Percentiles rank a stretch among this genome's conserved stretches.
Conservation (phyloP, 2,329 filamentous ascomycete genomes). For the Alternaria alternata region DNA sequence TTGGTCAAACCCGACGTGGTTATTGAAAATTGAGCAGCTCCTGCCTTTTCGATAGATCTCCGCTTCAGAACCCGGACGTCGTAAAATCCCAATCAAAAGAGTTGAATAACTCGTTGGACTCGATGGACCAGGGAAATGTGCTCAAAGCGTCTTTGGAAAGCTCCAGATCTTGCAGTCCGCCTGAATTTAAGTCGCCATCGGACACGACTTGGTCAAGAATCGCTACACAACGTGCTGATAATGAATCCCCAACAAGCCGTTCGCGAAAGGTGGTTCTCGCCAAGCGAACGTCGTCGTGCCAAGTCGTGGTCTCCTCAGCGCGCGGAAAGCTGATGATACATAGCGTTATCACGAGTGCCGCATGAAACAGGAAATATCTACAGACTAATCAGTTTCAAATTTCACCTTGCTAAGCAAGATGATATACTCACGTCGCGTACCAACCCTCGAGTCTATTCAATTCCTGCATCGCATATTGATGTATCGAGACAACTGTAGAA, state of each 20-base stretch:
- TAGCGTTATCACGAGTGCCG: constrained; percentile 34
- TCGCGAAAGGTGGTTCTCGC: constrained; percentile 33
- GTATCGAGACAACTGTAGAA: constrained; percentile 33
- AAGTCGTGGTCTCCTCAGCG: constrained; percentile 20
- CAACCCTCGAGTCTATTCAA: constrained; percentile 34
- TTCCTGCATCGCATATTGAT: constrained; percentile 30
- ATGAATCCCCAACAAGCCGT: constrained; percentile 31
- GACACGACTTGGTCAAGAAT: constrained; percentile 37
- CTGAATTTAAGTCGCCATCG: constrained; percentile 25
- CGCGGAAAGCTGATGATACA: constrained; percentile 37
- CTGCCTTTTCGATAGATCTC: not conserved
- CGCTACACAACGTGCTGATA: constrained; percentile 36
- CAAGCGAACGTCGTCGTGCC: constrained; percentile 33
- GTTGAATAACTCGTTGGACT: constrained; percentile 35
- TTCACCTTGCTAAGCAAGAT: not conserved
- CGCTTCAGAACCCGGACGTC: constrained; percentile 21
- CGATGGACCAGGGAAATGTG: constrained; percentile 36
- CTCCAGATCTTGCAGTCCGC: constrained; percentile 26
- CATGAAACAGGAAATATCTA: constrained; percentile 38
- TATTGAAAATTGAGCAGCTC: constrained; percentile 24
- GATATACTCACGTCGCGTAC: constrained; percentile 35
- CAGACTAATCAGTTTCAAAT: not conserved
- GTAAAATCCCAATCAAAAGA: constrained; percentile 38
- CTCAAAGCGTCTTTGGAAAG: constrained; percentile 32
- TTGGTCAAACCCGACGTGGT: constrained; percentile 29